Evolutionary conservation across 2,329 filamentous ascomycete genomes (phyloP).

Genomic region (Fusarium clavum): DNA sequence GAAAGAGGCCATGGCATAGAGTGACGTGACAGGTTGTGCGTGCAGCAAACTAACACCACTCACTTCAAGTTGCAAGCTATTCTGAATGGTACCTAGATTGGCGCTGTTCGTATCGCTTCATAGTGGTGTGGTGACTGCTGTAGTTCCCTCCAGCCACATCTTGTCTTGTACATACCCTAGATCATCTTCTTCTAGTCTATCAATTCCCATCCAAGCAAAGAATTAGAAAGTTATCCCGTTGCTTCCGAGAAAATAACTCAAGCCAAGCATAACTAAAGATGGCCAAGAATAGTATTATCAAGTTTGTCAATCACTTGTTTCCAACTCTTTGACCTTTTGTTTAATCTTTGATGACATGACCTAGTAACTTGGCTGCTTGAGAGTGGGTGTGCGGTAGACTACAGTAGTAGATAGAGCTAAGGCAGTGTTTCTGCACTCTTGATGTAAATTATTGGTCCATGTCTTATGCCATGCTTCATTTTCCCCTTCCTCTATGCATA

Average conservation of each 20-base stretch:
- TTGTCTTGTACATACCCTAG: conserved; percentile 5
- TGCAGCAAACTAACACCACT: not conserved
- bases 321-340: conserved; percentile 3
- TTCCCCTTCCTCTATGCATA: conserved; percentile 13
- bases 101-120: conserved; percentile 29
- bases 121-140: conserved; percentile 34
- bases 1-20: conserved; percentile 16
- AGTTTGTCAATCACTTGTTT: not conserved
- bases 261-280: conserved; percentile 13
- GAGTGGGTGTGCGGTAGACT: conserved; percentile 26
- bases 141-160: conserved; percentile 26
- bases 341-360: not conserved
- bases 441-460: conserved; percentile 5
- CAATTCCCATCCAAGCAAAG: not conserved
- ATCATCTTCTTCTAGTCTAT: not conserved
- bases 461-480: conserved; percentile 24
- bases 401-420: conserved; percentile 34
- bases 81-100: conserved; percentile 24
- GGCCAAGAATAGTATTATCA: conserved; percentile 10
- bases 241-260: conserved; percentile 5
- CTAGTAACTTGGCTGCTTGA: conserved; percentile 2
- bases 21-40: not conserved
- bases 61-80: not conserved
- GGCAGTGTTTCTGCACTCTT: conserved; percentile 20
- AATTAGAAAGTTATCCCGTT: conserved; percentile 10